A percentile compares a stretch with the other conserved stretches of the same genome.
Evolutionary conservation across 1,139 yeast species (phyloP).

Genomic region (Arxiozyma slooffiae): DNA sequence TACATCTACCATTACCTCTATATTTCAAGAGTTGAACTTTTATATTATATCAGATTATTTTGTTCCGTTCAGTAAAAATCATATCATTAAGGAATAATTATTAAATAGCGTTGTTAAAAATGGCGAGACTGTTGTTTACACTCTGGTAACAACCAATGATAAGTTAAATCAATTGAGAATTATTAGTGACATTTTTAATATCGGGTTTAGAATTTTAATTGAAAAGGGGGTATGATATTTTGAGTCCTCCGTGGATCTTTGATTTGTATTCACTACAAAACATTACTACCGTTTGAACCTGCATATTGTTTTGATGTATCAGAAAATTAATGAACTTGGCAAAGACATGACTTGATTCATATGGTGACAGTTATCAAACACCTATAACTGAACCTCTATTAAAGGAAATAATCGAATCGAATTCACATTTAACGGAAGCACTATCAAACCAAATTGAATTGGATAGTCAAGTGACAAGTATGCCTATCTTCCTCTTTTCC

Average conservation of each 20-base stretch:
- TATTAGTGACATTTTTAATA: slow-evolving; percentile 44
- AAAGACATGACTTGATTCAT: slow-evolving; percentile 35
- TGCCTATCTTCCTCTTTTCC: background rate
- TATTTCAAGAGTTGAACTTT: slow-evolving; percentile 34
- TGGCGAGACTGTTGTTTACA: slow-evolving; percentile 41
- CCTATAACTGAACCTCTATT: slow-evolving; percentile 14
- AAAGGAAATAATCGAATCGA: background rate
- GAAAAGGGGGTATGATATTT: slow-evolving; percentile 47
- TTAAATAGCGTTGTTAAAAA: slow-evolving; percentile 35
- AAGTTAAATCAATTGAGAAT: slow-evolving; percentile 13
- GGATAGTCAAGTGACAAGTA: background rate
- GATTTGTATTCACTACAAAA: slow-evolving; percentile 46
- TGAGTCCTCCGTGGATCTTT: slow-evolving; percentile 62
- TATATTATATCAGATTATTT: slow-evolving; percentile 39
- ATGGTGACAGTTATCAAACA: slow-evolving; percentile 46
- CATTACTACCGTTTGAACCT: slow-evolving; percentile 51
- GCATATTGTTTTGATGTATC: slow-evolving; percentile 40
- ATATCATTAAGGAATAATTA: slow-evolving; percentile 34
- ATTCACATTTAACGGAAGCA: background rate
- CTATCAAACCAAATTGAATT: background rate
- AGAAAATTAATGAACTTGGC: slow-evolving; percentile 19
- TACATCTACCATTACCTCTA: slow-evolving; percentile 6
- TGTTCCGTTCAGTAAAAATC: slow-evolving; percentile 25
- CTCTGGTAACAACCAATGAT: slow-evolving; percentile 14
- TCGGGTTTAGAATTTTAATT: slow-evolving; percentile 37